These are phyloP conservation scores for Castanea mollissima DNA, from an alignment of 306 rosid genomes.

Conservation along the genomic window DNA sequence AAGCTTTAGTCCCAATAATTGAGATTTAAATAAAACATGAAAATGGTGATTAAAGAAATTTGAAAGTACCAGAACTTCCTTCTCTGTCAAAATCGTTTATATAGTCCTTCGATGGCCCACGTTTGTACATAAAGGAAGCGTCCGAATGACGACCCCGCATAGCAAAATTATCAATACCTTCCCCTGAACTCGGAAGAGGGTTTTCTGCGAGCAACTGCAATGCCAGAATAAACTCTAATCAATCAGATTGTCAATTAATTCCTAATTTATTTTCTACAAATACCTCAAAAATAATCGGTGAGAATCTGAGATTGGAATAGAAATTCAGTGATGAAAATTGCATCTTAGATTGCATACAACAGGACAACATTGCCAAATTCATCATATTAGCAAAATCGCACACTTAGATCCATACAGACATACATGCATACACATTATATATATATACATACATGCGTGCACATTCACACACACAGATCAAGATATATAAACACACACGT, in stretches of 20 bases:
- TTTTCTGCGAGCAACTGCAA: slow-evolving; percentile 22
- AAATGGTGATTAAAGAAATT: slow-evolving; percentile 8
- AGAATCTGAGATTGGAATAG: neutral
- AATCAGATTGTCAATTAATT: neutral
- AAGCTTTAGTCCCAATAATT: neutral
- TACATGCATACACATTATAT: neutral
- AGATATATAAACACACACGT: neutral
- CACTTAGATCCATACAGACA: neutral
- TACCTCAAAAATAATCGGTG: neutral
- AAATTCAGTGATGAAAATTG: neutral
- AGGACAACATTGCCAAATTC: neutral
- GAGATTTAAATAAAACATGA: neutral
- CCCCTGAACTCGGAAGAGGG: slow-evolving; percentile 21
- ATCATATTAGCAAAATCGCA: neutral
- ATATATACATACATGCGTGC: neutral
- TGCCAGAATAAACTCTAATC: slow-evolving; percentile 7
- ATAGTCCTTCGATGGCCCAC: slow-evolving; percentile 51
- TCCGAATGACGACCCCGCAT: slow-evolving; percentile 68
- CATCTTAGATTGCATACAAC: slow-evolving; percentile 28
- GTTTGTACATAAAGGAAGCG: slow-evolving; percentile 31
- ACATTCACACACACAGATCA: neutral
- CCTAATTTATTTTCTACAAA: neutral
- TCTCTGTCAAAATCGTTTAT: slow-evolving; percentile 41
- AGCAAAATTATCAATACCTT: slow-evolving; percentile 34
- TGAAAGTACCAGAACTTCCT: slow-evolving; percentile 43